These are phyloP conservation scores for Geotrichum macrosporum DNA, from an alignment of 1,139 yeast genomes.

Conservation along the genomic window DNA sequence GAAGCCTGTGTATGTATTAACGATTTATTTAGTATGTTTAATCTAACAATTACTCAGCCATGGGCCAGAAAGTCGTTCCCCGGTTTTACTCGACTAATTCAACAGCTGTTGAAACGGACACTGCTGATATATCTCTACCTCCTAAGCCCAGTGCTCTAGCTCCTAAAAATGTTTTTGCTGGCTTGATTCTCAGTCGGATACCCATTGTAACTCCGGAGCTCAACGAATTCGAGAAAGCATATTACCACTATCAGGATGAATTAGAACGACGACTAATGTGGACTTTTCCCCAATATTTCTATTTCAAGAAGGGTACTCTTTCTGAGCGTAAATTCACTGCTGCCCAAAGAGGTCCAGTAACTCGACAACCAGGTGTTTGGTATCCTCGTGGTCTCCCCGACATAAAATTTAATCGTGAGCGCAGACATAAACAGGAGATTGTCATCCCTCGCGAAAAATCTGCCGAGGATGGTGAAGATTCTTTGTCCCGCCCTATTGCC, in stretches of 20 bases:
- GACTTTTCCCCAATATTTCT: conserved; percentile 94
- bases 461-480: conserved; percentile 43
- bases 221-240: conserved; percentile 66
- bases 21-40: not conserved
- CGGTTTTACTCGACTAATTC: conserved; percentile 18
- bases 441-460: conserved; percentile 58
- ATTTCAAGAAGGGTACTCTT: conserved; percentile 84
- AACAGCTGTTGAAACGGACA: conserved; percentile 3
- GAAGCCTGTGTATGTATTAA: conserved; percentile 11
- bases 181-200: conserved; percentile 64
- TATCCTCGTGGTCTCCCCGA: conserved; percentile 84
- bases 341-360: conserved; percentile 71
- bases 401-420: conserved; percentile 80
- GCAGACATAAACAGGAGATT: conserved; percentile 74
- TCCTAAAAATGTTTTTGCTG: conserved; percentile 32
- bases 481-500: conserved; percentile 61
- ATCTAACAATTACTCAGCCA: conserved; percentile 8
- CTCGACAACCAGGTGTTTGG: conserved; percentile 68
- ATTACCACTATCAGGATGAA: conserved; percentile 78
- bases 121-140: conserved; percentile 8
- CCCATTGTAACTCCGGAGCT: conserved; percentile 82
- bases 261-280: conserved; percentile 89
- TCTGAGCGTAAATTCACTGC: conserved; percentile 77
- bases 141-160: conserved; percentile 13
- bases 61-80: conserved; percentile 14